Conservation (phyloP, 2,329 filamentous ascomycete species). For the Clonostachys sp. region DNA sequence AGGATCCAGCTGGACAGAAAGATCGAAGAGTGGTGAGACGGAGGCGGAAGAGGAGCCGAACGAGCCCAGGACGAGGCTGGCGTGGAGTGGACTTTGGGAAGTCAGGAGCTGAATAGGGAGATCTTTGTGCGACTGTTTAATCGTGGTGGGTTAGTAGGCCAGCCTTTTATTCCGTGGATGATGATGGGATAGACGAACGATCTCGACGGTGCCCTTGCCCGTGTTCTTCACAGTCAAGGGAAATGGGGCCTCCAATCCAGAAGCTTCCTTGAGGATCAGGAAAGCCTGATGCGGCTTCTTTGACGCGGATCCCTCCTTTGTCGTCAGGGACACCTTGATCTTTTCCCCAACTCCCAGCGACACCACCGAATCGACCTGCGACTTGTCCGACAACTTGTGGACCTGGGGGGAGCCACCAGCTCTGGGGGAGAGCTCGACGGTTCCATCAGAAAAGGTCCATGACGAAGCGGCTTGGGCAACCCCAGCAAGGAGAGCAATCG, state of each 20-base stretch:
- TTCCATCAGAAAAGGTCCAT: conserved; percentile 73
- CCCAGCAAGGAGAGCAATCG: conserved; percentile 38
- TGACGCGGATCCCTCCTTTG: conserved; percentile 70
- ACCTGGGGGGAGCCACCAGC: conserved; percentile 57
- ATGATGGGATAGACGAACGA: conserved; percentile 54
- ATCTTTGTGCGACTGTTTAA: conserved; percentile 74
- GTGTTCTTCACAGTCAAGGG: conserved; percentile 79
- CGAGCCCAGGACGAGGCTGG: conserved; percentile 80
- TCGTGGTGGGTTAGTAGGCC: conserved; percentile 14
- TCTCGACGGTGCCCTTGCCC: conserved; percentile 78
- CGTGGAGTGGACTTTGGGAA: conserved; percentile 63
- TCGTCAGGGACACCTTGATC: conserved; percentile 77
- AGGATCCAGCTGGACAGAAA: conserved; percentile 62
- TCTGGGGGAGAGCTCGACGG: conserved; percentile 56
- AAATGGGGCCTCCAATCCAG: conserved; percentile 82
- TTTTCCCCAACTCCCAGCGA: conserved; percentile 64
- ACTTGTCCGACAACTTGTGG: conserved; percentile 53
- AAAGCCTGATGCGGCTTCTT: conserved; percentile 95
- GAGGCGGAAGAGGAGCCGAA: conserved; percentile 72
- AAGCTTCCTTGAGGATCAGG: conserved; percentile 73
- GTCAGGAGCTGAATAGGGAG: conserved; percentile 78
- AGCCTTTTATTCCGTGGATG: too few species aligned
- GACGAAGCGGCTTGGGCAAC: conserved; percentile 49
- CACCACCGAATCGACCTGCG: conserved; percentile 59
- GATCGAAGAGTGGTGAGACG: conserved; percentile 66